A percentile compares a stretch with the other conserved stretches of the same genome.
Conservation (phyloP, 148 eudicot genomes). For the Amaranthus palmeri region DNA sequence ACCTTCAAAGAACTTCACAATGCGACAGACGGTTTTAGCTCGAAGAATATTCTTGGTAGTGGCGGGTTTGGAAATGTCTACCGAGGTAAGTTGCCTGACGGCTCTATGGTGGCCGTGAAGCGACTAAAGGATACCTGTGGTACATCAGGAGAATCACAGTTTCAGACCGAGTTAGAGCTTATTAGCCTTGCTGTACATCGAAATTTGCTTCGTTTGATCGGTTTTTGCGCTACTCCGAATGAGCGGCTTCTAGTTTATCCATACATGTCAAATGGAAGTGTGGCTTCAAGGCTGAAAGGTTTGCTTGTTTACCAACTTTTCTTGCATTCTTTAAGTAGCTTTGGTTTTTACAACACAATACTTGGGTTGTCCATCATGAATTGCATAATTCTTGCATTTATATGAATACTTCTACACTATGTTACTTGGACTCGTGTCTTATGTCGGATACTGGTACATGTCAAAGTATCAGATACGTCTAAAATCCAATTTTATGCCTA, state of each 20-base stretch:
- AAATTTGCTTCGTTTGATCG: constrained; percentile 72
- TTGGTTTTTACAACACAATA: background rate
- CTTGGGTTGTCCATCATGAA: constrained; percentile 5
- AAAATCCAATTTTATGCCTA: no score
- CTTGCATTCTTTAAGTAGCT: constrained; percentile 15
- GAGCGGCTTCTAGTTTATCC: constrained; percentile 95
- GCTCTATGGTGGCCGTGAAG: constrained; percentile 78
- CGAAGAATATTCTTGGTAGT: constrained; percentile 85
- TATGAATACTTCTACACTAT: background rate
- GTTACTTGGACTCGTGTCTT: no score
- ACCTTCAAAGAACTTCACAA: constrained; percentile 71
- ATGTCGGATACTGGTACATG: no score
- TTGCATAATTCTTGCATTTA: background rate
- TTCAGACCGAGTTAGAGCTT: constrained; percentile 85
- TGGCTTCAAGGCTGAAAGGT: constrained; percentile 94
- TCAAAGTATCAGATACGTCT: no score
- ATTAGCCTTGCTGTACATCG: constrained; percentile 94
- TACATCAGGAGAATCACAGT: constrained; percentile 77
- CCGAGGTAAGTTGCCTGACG: constrained; percentile 69
- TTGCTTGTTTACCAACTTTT: constrained; percentile 9
- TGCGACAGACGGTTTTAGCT: constrained; percentile 75
- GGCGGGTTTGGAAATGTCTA: constrained; percentile 98
- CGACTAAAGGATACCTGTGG: constrained; percentile 79
- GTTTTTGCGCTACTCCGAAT: constrained; percentile 69
- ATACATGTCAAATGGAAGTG: constrained; percentile 96